These are phyloP conservation scores for Heliamphora ciliata DNA, from an alignment of 179 eudicot species.

Conservation along the genomic window DNA sequence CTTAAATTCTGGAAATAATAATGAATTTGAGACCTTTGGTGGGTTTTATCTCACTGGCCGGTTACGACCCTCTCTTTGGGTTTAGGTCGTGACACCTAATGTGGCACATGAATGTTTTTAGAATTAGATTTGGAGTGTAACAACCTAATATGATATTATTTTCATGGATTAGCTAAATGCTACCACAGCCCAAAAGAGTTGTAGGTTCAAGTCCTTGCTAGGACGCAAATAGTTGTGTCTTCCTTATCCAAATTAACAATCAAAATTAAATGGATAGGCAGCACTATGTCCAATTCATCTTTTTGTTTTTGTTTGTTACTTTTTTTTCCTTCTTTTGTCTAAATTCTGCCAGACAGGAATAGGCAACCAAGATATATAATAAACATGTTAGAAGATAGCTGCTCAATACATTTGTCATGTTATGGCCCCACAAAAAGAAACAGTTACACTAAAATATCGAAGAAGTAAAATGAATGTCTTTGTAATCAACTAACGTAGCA, in stretches of 20 bases:
- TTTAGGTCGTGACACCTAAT: too few species aligned
- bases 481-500: neutral
- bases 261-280: neutral
- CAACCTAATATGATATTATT: neutral
- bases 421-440: neutral
- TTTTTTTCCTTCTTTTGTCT: too few species aligned
- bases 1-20: too few species aligned
- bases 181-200: neutral
- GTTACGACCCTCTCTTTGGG: too few species aligned
- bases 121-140: neutral
- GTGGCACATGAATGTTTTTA: neutral
- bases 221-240: neutral
- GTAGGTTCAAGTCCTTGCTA: neutral
- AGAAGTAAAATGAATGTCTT: constrained; percentile 4
- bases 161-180: neutral
- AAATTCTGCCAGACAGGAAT: neutral
- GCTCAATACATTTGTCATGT: constrained; percentile 3
- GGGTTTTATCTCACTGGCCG: too few species aligned
- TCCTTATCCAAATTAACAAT: neutral
- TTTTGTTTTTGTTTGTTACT: too few species aligned
- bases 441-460: neutral
- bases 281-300: too few species aligned
- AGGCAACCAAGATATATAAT: neutral
- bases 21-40: too few species aligned
- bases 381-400: neutral